Evolutionary conservation across 495 filamentous ascomycete species (phyloP), one percentile per base, ranked within the genome.

Genomic region (Geopyxis carbonaria): DNA sequence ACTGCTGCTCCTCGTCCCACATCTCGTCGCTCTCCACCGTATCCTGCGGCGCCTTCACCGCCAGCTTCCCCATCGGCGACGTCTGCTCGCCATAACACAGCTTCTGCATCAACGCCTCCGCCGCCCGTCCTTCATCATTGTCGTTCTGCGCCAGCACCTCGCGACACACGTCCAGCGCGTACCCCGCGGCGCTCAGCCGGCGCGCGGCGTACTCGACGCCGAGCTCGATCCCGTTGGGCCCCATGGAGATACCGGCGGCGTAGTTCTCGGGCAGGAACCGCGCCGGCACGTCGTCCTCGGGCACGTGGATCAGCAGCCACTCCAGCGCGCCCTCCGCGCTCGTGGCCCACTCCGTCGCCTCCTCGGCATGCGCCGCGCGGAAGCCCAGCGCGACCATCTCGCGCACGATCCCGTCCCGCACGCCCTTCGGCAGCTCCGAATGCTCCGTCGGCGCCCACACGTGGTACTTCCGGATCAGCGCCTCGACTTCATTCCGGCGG

Each of bases 211-310:
- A 56, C 5, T 56, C 47, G n/a, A 38, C 25, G 21, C 43, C 16
- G 1, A 56, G 30, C 0, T 36, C 34, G 31, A 93, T 54, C 59
- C 94, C 78, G 5, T 71, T 75, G 28, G 76, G 75, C 1, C 73
- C 84, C 42, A 95, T 74, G 31, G 73, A 80, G 34, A 95, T 73
- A 11, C 89, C 89, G 7, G 84, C 85, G 1, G 73, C 71, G 51
- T 97, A 97, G 29, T 71, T 74, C 59, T 89, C 87, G 2, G 91
- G 91, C 18, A 97, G 63, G 55, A 80, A 78, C 82, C 86, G 93
- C 13, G 66, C 57, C 0, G 89, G 89, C 2, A 94, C 60, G 56
- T 97, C 89, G 56, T 95, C 91, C 57, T 97, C 89, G 2, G 89
- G 91, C 14, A 97, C 80, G 59, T 97, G 86, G 22, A 95, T 79